A percentile compares a stretch with the other conserved stretches of the same genome.
phyloP scores from a whole-genome alignment of 1,284 basidiomycete genomes.

The Ganoderma lingzhi region DNA sequence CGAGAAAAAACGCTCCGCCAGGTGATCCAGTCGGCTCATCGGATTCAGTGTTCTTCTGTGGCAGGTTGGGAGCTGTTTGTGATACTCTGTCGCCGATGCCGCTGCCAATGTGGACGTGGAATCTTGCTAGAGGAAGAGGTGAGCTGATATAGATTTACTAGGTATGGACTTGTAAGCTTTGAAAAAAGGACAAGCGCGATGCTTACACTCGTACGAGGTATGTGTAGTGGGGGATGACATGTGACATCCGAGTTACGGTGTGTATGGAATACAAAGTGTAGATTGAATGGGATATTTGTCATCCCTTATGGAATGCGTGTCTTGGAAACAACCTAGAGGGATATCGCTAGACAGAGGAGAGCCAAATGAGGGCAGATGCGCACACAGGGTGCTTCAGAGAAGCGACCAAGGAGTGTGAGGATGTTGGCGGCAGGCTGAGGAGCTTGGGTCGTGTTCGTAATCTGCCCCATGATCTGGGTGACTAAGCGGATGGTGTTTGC shows the following conservation, averaged over 20 bases:
- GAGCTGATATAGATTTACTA: background rate
- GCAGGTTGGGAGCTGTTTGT: background rate
- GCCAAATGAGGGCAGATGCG: background rate
- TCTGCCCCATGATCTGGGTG: background rate
- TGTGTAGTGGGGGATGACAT: background rate
- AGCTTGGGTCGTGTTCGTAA: background rate
- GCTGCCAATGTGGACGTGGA: background rate
- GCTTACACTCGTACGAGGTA: background rate
- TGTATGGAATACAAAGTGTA: background rate
- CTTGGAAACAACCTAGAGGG: background rate
- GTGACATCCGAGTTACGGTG: background rate
- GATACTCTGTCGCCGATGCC: background rate
- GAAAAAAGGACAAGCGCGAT: background rate
- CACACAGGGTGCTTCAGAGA: background rate
- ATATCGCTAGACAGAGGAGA: background rate
- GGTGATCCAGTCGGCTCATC: constrained; percentile 1
- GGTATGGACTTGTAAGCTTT: background rate
- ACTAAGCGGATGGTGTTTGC: background rate
- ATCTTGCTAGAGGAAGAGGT: background rate
- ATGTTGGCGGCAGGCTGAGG: background rate
- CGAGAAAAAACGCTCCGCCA: background rate
- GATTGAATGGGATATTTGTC: background rate
- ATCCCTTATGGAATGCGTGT: background rate
- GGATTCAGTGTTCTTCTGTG: background rate
- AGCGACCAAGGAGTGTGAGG: background rate